Evolutionary conservation across 495 filamentous ascomycete genomes (phyloP), one percentile per base, ranked within the genome.

Genomic region (Aspergillus campestris): DNA sequence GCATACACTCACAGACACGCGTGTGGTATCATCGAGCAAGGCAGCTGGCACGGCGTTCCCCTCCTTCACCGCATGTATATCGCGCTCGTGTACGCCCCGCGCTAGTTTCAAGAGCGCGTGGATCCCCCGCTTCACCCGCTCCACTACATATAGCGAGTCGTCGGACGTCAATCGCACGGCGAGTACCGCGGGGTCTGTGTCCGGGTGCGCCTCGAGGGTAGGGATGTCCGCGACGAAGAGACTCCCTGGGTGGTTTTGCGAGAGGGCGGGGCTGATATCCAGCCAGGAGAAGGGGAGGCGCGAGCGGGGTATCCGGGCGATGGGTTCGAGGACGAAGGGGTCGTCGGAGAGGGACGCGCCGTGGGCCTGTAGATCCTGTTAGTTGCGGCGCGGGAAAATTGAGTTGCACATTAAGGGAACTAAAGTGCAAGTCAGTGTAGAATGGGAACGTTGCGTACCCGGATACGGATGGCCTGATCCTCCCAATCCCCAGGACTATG

Each of bases 51-150:
- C 40, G 38, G 45, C 44, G 45, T 45, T 61, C 58, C 49, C 81
- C 54, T 50, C 66, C 57, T 64, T 66, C 31, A 55, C 51, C 28
- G 58, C 64, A 48, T 50, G 45, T 10, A 66, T 33, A 49, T 68
- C 59, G 13, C 59, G 62, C 52, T 67, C 67, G 39, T 61, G 58
- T 40, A 89, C 77, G 78, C 80, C 84, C 3, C 67, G 57, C 0
- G 74, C 82, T 40, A 95, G 67, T 50, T 79, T 83, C 53, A 80
- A 89, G 7, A 92, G 53, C 10, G 79, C 78, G 60, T 86, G 94
- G 8, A 88, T 68, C 0, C 79, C 77, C 37, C 62, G 55, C 39
- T 73, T 72, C 27, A 86, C 82, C n/a, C 77, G 66, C 63, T 95
- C 89, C 30, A 94, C 60, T 10, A 80, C 83, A 59, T 83, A 90